Evolutionary conservation across 371 early-diverging fungal genomes (phyloP).

Genomic region (Mucor sp.): DNA sequence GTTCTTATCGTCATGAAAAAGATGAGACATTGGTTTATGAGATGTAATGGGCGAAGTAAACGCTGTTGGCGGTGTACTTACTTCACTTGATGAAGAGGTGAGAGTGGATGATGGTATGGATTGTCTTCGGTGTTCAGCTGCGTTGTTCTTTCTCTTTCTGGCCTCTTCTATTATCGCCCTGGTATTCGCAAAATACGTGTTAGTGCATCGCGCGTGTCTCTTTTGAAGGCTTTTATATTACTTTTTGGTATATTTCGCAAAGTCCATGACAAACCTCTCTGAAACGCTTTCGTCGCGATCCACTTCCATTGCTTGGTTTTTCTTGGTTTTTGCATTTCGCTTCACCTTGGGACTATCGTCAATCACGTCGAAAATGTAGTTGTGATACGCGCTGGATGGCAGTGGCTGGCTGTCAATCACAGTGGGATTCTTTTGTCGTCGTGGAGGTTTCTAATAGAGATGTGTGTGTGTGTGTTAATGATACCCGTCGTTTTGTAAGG

Average conservation of each 20-base stretch:
- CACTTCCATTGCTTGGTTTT: background rate
- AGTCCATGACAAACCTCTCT: slow-evolving; percentile 4
- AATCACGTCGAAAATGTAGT: background rate
- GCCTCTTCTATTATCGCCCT: background rate
- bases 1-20: background rate
- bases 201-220: background rate
- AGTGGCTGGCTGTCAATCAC: background rate
- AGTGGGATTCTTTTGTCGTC: slow-evolving; percentile 19
- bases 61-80: slow-evolving; percentile 11
- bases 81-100: slow-evolving; percentile 14
- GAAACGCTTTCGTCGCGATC: background rate
- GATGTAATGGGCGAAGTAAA: background rate
- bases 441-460: slow-evolving; percentile 23
- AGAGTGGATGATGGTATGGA: slow-evolving; percentile 5
- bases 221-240: background rate
- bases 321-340: background rate
- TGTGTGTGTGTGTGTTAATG: too few relatives aligned
- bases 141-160: background rate
- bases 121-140: background rate
- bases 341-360: background rate
- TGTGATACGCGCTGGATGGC: background rate
- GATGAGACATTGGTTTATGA: slow-evolving; percentile 3
- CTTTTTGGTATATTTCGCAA: slow-evolving; percentile 7
- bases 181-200: background rate
- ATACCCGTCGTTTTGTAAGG: too few relatives aligned